phyloP scores from a whole-genome alignment of 495 filamentous ascomycete genomes.

The Amphirosellinia nigrospora region DNA sequence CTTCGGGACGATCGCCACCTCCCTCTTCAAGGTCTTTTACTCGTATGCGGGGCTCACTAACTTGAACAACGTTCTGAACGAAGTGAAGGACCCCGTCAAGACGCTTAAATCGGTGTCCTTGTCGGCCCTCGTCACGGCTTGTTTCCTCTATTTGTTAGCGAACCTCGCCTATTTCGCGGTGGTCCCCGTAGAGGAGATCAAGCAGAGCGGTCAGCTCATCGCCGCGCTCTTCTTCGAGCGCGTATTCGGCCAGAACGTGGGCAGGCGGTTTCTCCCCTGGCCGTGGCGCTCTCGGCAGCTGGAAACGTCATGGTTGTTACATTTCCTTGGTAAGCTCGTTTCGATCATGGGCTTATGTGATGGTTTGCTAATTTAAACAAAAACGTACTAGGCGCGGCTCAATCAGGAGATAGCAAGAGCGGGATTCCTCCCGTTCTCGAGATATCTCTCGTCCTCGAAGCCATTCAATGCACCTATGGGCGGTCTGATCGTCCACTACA shows the following conservation, averaged over 20 bases:
- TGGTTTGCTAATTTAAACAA: not conserved
- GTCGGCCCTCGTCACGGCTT: conserved; percentile 65
- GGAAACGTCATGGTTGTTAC: conserved; percentile 83
- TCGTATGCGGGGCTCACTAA: conserved; percentile 73
- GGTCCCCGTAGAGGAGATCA: conserved; percentile 71
- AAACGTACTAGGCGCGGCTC: conserved; percentile 59
- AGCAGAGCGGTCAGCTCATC: conserved; percentile 69
- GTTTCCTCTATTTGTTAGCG: conserved; percentile 68
- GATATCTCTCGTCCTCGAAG: conserved; percentile 64
- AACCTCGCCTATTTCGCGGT: conserved; percentile 76
- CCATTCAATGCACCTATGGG: conserved; percentile 73
- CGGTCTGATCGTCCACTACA: conserved; percentile 69
- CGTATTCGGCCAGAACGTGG: conserved; percentile 65
- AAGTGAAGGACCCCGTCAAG: conserved; percentile 71
- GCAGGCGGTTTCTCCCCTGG: conserved; percentile 62
- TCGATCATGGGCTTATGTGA: not conserved
- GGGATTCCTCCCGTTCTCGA: conserved; percentile 70
- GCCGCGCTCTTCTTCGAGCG: conserved; percentile 71
- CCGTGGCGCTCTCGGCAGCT: conserved; percentile 69
- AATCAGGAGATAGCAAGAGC: conserved; percentile 58
- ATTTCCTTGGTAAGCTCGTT: conserved; percentile 59
- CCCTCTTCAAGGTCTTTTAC: conserved; percentile 76
- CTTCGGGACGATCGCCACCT: conserved; percentile 62
- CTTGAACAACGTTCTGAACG: conserved; percentile 77
- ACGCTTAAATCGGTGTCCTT: conserved; percentile 70